These are phyloP conservation scores for Amanita subjunquillea DNA, from an alignment of 768 basidiomycete species.

Conservation along the genomic window DNA sequence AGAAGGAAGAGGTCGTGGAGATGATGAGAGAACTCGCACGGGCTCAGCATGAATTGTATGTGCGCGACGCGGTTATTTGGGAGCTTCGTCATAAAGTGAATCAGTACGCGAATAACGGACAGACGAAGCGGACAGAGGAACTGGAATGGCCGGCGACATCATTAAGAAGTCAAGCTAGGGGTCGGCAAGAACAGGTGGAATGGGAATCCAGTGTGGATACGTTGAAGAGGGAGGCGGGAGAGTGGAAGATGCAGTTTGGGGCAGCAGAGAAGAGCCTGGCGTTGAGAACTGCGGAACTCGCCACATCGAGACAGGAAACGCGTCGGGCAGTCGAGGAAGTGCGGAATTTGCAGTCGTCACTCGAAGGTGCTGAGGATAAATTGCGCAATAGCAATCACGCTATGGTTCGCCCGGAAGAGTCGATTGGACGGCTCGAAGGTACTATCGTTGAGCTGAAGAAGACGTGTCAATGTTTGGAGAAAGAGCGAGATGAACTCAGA, in stretches of 20 bases:
- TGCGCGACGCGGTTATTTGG: neutral
- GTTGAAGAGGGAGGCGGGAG: constrained; percentile 10
- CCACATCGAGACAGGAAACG: neutral
- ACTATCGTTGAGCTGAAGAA: neutral
- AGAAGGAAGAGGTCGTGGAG: neutral
- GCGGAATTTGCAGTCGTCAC: neutral
- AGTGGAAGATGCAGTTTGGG: constrained; percentile 8
- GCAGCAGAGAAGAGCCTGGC: constrained; percentile 8
- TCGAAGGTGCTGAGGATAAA: neutral
- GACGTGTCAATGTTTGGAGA: neutral
- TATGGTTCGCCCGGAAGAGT: neutral
- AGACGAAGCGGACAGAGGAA: neutral
- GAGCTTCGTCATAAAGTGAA: neutral
- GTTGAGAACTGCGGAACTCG: neutral
- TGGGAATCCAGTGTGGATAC: neutral
- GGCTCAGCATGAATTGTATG: neutral
- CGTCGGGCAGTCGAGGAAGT: neutral
- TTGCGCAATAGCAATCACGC: neutral
- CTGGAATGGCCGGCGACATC: neutral
- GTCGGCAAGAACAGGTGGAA: neutral
- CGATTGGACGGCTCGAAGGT: neutral
- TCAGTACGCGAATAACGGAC: neutral
- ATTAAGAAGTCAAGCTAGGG: neutral
- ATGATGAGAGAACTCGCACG: neutral
- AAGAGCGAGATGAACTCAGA: neutral